Conservation (phyloP, 148 eudicot genomes). For the Cornus kousa region DNA sequence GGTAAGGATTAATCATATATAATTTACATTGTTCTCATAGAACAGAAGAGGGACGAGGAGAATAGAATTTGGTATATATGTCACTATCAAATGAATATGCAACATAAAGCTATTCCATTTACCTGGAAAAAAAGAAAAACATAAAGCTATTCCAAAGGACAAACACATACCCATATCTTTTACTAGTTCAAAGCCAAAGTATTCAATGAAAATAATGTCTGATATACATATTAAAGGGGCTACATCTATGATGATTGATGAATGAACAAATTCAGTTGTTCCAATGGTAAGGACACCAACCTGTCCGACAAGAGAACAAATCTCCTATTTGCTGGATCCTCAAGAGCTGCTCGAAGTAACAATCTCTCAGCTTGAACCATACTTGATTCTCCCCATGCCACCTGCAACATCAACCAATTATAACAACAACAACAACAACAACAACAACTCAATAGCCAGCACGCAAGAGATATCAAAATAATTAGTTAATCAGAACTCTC, state of each 20-base stretch:
- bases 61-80: not conserved
- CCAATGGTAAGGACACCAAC: slow-evolving; percentile 29
- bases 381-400: slow-evolving; percentile 90
- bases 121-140: too few relatives aligned
- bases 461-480: slow-evolving; percentile 2
- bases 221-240: not conserved
- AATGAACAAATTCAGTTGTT: not conserved
- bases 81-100: not conserved
- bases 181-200: not conserved
- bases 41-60: not conserved
- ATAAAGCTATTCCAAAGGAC: not conserved
- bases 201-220: not conserved
- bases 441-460: slow-evolving; percentile 4
- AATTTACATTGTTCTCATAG: not conserved
- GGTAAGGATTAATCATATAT: not conserved
- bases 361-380: slow-evolving; percentile 95
- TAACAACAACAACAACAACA: slow-evolving; percentile 10
- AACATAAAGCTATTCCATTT: not conserved
- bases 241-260: not conserved
- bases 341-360: slow-evolving; percentile 74
- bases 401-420: slow-evolving; percentile 43
- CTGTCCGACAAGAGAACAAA: slow-evolving; percentile 97
- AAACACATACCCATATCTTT: not conserved
- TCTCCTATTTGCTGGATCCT: slow-evolving; percentile 90
- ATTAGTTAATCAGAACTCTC: not conserved